Evolutionary conservation across 2,329 filamentous ascomycete genomes (phyloP), one percentile per base, ranked within the genome.

Genomic region (Exophiala xenobiotica): DNA sequence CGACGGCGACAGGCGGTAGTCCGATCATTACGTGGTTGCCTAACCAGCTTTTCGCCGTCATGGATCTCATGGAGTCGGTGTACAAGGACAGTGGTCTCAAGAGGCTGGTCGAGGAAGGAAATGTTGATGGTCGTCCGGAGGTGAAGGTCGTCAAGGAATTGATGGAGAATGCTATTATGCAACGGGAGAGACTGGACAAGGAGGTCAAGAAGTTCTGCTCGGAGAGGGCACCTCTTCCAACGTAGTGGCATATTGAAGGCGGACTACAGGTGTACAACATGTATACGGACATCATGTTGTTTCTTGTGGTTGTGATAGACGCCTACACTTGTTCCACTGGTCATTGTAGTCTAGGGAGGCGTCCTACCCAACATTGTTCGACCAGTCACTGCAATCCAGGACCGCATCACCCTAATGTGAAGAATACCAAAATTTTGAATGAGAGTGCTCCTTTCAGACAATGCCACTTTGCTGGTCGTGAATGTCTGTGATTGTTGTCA

Each of bases 11-110:
- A 0, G 74, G 74, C 29, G 74, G 74, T 7, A 75, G 72, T 57
- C 74, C 74, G 0, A 76, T 76, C 49, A 71, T 76, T 14, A 74
- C 72, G 66, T 76, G 74, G 74, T 64, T 76, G 33, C 74, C 74
- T 0, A 76, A 76, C 49, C 74, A 76, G 54, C 63, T 76, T 3
- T 71, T 69, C 2, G 73, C 71, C 1, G 73, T 76, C n/a, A 74
- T 75, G 71, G 72, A 74, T 27, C 61, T 74, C 51, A 75, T 75
- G 73, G 60, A 74, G n/a, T 62, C 65, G 2, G 69, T 74, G 23
- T 74, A 74, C 26, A 67, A 71, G n/a, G 58, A 53, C 4, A 51
- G 55, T 54, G 60, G 57, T n/a, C 37, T 59, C 33, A 54, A 53
- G 18, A 26, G 29, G 6, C 46, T 27, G 16, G 33, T 52, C 7